Conservation (phyloP, 1,139 yeast species). For the Lodderomyces parapsilosis region DNA sequence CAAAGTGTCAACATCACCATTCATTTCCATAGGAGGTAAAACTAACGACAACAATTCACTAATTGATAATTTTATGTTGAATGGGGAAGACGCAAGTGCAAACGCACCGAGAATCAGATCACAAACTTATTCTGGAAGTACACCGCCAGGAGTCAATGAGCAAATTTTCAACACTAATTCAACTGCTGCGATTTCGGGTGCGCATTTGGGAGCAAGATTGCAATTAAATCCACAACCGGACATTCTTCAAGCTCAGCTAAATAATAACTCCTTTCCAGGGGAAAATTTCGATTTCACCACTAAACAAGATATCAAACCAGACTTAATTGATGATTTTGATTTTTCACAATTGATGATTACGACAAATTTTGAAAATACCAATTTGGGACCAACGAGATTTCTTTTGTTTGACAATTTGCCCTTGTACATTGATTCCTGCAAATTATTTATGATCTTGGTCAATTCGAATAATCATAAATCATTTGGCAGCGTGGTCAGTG, state of each 20-base stretch:
- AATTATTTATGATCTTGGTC: constrained; percentile 33
- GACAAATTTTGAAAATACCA: constrained; percentile 65
- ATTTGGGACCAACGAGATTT: constrained; percentile 74
- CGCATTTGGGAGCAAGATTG: constrained; percentile 1
- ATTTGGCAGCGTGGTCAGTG: constrained; percentile 31
- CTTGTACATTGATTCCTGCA: constrained; percentile 35
- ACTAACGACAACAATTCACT: constrained; percentile 30
- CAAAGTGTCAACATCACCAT: constrained; percentile 16
- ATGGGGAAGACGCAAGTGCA: constrained; percentile 12
- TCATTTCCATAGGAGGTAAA: constrained; percentile 16
- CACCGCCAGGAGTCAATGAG: constrained; percentile 30
- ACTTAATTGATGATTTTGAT: constrained; percentile 56
- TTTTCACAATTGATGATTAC: constrained; percentile 42
- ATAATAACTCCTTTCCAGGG: background rate
- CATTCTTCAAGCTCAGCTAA: constrained; percentile 9
- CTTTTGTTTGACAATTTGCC: constrained; percentile 80
- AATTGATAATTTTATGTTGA: constrained; percentile 34
- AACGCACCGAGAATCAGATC: constrained; percentile 34
- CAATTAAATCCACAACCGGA: constrained; percentile 16
- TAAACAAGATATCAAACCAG: constrained; percentile 22
- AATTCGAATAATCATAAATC: constrained; percentile 28
- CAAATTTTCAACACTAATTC: constrained; percentile 14
- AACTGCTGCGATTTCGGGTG: constrained; percentile 6
- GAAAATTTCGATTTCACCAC: background rate
- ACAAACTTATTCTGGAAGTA: constrained; percentile 43